These are phyloP conservation scores for Calonectria pseudoturangicola DNA, from an alignment of 2,329 filamentous ascomycete genomes.

Conservation along the genomic window DNA sequence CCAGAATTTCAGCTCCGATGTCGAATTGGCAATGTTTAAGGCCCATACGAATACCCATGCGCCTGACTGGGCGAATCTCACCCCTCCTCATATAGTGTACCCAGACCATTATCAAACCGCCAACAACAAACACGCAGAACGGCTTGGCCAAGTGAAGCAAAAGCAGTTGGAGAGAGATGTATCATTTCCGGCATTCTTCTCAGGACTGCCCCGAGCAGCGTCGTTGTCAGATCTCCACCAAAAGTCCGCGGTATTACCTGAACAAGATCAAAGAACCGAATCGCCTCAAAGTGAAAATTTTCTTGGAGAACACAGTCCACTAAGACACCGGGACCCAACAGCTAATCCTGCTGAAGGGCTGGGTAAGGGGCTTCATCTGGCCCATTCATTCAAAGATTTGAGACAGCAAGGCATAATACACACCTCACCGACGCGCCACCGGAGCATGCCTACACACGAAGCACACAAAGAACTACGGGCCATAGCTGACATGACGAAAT, in stretches of 20 bases:
- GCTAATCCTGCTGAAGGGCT: not conserved
- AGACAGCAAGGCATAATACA: slow-evolving; percentile 26
- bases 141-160: not conserved
- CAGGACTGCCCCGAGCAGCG: slow-evolving; percentile 9
- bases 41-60: slow-evolving; percentile 33
- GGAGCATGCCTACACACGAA: slow-evolving; percentile 41
- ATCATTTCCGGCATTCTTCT: slow-evolving; percentile 1
- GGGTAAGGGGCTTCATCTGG: slow-evolving; percentile 16
- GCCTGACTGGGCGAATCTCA: slow-evolving; percentile 42
- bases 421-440: slow-evolving; percentile 40
- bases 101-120: not conserved
- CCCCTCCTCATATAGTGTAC: slow-evolving; percentile 21
- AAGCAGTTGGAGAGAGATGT: not conserved
- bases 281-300: not conserved
- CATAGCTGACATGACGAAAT: slow-evolving; percentile 29
- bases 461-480: slow-evolving; percentile 21
- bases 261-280: not conserved
- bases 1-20: slow-evolving; percentile 29
- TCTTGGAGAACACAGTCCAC: not conserved
- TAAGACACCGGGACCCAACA: not conserved
- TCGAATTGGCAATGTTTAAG: slow-evolving; percentile 41
- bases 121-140: not conserved
- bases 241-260: slow-evolving; percentile 33
- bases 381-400: slow-evolving; percentile 33
- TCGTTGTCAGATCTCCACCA: slow-evolving; percentile 38